These are phyloP conservation scores for Exophiala bonariae DNA, from an alignment of 2,329 filamentous ascomycete species.

Conservation along the genomic window DNA sequence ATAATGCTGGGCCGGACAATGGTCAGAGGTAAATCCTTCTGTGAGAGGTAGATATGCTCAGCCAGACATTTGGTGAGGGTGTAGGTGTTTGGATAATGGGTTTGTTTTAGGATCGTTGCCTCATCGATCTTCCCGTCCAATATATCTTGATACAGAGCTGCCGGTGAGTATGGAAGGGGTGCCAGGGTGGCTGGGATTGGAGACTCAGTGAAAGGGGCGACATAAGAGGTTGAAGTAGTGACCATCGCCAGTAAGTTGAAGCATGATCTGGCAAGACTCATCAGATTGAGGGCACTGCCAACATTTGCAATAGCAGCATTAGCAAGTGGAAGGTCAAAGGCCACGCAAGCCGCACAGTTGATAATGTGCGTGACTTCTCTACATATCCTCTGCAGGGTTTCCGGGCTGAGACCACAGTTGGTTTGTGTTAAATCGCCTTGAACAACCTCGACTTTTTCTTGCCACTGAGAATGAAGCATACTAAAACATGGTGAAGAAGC, in stretches of 20 bases:
- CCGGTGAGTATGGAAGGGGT: conserved; percentile 1
- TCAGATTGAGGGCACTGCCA: conserved; percentile 3
- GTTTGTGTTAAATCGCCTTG: conserved; percentile 3
- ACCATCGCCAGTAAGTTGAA: conserved; percentile 2
- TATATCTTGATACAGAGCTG: conserved; percentile 1
- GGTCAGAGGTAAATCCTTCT: background rate
- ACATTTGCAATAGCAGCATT: conserved; percentile 10
- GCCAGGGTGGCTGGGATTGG: background rate
- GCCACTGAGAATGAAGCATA: background rate
- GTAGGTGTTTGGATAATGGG: conserved; percentile 9
- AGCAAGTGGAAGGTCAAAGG: conserved; percentile 6
- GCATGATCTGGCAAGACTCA: conserved; percentile 2
- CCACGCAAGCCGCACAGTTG: conserved; percentile 9
- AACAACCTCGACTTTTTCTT: conserved; percentile 2
- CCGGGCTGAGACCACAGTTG: conserved; percentile 1
- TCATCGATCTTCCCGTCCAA: conserved; percentile 1
- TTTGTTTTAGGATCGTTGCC: background rate
- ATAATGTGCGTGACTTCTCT: conserved; percentile 10
- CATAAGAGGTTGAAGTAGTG: conserved; percentile 7
- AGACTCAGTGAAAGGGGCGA: background rate
- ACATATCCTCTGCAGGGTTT: background rate
- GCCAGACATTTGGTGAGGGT: conserved; percentile 14
- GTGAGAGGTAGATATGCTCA: conserved; percentile 2
- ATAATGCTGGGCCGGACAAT: conserved; percentile 15
- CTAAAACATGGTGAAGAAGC: conserved; percentile 4